A percentile compares a stretch with the other conserved stretches of the same genome.
Conservation (phyloP, 257 asterid species). For the Primulina tabacum region DNA sequence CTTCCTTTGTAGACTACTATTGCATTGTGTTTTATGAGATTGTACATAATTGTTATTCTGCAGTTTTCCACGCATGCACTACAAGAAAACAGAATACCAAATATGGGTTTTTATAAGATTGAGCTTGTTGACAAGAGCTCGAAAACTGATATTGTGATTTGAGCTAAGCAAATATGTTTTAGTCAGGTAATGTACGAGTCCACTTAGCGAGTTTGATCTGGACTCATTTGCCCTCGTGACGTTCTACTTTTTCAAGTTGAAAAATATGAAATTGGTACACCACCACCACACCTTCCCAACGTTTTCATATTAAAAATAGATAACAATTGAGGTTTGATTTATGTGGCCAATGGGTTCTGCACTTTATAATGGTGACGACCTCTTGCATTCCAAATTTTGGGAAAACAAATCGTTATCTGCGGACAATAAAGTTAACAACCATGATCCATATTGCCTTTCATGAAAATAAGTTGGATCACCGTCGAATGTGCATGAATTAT, state of each 20-base stretch:
- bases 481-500: background rate
- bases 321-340: background rate
- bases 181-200: background rate
- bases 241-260: background rate
- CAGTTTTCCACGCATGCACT: background rate
- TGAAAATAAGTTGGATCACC: background rate
- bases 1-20: conserved; percentile 12
- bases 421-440: background rate
- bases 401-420: background rate
- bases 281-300: background rate
- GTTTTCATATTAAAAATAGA: background rate
- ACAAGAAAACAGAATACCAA: background rate
- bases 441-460: background rate
- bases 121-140: background rate
- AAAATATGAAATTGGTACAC: background rate
- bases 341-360: background rate
- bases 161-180: background rate
- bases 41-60: background rate
- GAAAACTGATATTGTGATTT: background rate
- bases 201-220: background rate
- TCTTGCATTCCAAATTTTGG: background rate
- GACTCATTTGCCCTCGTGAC: background rate
- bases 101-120: too few relatives aligned
- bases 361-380: background rate
- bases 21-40: background rate